Percentiles rank a stretch among this genome's conserved stretches.
Evolutionary conservation across 1,284 basidiomycete genomes (phyloP).

Genomic region (Meira miltonrushii): DNA sequence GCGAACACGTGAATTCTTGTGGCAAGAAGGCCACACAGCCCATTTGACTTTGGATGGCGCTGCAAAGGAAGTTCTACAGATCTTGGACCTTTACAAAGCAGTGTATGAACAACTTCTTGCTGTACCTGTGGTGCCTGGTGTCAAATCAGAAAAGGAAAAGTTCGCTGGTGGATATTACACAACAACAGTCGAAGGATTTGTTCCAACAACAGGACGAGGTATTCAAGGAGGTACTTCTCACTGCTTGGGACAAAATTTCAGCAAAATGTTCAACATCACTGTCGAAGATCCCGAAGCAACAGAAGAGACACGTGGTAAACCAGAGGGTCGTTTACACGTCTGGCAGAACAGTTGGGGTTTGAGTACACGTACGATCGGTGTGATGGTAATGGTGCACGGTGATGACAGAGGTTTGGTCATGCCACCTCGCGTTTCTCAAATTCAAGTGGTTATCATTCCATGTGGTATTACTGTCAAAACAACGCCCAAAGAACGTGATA

Average conservation of each 20-base stretch:
- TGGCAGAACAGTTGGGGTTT: conserved; percentile 99
- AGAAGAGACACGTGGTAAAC: conserved; percentile 41
- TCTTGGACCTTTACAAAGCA: conserved; percentile 89
- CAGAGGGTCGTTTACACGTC: conserved; percentile 65
- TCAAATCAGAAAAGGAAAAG: conserved; percentile 99
- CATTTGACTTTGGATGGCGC: conserved; percentile 83
- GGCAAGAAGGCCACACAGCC: conserved; percentile 99
- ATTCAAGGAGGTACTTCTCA: conserved; percentile 98
- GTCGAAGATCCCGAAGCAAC: conserved; percentile 69
- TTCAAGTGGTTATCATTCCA: conserved; percentile 88
- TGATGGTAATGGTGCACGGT: conserved; percentile 99
- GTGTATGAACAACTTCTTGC: conserved; percentile 97
- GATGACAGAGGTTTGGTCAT: conserved; percentile 96
- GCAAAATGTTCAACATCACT: conserved; percentile 94
- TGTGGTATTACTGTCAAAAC: conserved; percentile 69
- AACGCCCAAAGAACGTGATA: conserved; percentile 58
- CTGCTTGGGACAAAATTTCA: conserved; percentile 97
- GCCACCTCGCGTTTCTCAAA: conserved; percentile 84
- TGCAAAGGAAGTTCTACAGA: conserved; percentile 82
- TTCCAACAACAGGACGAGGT: conserved; percentile 92
- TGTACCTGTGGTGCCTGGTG: conserved; percentile 89
- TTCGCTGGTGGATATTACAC: conserved; percentile 98
- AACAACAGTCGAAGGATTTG: conserved; percentile 95
- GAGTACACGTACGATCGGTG: conserved; percentile 90
- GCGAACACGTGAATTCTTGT: conserved; percentile 96